phyloP scores from a whole-genome alignment of 805 yeast species.

The Candida ipomoeae region DNA sequence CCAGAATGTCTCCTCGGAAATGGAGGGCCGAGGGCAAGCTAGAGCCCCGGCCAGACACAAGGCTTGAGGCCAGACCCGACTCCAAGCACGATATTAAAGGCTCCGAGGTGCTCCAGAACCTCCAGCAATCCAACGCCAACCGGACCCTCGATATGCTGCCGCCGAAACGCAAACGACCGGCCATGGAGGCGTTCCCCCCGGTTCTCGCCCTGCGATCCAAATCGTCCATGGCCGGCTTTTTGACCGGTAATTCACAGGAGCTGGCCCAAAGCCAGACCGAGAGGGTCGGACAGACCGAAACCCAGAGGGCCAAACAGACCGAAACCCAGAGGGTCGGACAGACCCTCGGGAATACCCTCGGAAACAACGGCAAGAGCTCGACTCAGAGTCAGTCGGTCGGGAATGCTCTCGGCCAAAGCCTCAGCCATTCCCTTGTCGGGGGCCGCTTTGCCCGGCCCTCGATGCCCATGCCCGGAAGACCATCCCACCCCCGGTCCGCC shows the following conservation, averaged over 20 bases:
- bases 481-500: constrained; percentile 10
- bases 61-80: not conserved
- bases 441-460: constrained; percentile 10
- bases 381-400: not conserved
- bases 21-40: constrained; percentile 1
- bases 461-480: constrained; percentile 5
- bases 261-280: too few species aligned
- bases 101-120: constrained; percentile 3
- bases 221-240: constrained; percentile 14
- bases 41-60: too few species aligned
- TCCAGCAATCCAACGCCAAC: not conserved
- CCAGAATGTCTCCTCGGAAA: not conserved
- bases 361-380: too few species aligned
- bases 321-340: not conserved
- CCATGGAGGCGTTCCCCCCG: constrained; percentile 9
- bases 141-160: constrained; percentile 9
- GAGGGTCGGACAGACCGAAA: too few species aligned
- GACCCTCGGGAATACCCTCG: not conserved
- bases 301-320: too few species aligned
- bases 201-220: constrained; percentile 12
- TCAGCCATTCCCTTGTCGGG: not conserved
- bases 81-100: not conserved
- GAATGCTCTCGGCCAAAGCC: not conserved
- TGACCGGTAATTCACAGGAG: not conserved
- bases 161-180: constrained; percentile 11